These are phyloP conservation scores for Pleurotus sapidus DNA, from an alignment of 768 basidiomycete genomes.

Conservation along the genomic window DNA sequence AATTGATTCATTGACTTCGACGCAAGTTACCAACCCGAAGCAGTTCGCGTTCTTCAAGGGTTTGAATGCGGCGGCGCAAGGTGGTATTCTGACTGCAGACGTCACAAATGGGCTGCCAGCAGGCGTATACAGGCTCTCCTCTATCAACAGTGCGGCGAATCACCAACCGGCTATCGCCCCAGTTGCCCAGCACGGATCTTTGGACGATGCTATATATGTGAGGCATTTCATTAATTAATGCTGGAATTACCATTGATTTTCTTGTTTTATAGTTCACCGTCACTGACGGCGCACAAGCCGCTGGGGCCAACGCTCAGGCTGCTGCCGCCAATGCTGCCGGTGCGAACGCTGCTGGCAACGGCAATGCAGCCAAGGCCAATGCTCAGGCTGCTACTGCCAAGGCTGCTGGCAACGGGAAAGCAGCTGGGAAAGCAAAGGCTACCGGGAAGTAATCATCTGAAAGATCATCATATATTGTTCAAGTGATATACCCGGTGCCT, in stretches of 20 bases:
- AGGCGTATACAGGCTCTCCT: conserved; percentile 57
- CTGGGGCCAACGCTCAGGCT: conserved; percentile 21
- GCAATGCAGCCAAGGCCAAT: conserved; percentile 12
- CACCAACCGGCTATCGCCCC: conserved; percentile 59
- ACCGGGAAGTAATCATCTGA: not conserved
- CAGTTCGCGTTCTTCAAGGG: conserved; percentile 61
- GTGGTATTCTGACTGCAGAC: conserved; percentile 46
- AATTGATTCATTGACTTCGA: conserved; percentile 40
- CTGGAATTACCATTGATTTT: not conserved
- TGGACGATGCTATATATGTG: conserved; percentile 64
- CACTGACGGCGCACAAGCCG: conserved; percentile 24
- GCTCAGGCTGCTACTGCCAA: no score
- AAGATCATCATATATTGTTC: not conserved
- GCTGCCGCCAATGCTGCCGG: conserved; percentile 2
- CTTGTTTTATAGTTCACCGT: conserved; percentile 24
- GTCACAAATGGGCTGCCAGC: conserved; percentile 56
- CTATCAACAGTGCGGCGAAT: conserved; percentile 56
- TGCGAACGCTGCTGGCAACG: conserved; percentile 20
- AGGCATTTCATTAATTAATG: conserved; percentile 18
- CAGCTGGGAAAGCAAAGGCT: conserved; percentile 11
- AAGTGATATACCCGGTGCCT: not conserved
- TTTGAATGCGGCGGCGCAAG: conserved; percentile 40
- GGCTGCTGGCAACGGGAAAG: conserved; percentile 30
- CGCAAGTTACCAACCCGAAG: conserved; percentile 44
- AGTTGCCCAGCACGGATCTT: conserved; percentile 56